phyloP scores from a whole-genome alignment of 208 protist species.

The Wallacemonas sp. region DNA sequence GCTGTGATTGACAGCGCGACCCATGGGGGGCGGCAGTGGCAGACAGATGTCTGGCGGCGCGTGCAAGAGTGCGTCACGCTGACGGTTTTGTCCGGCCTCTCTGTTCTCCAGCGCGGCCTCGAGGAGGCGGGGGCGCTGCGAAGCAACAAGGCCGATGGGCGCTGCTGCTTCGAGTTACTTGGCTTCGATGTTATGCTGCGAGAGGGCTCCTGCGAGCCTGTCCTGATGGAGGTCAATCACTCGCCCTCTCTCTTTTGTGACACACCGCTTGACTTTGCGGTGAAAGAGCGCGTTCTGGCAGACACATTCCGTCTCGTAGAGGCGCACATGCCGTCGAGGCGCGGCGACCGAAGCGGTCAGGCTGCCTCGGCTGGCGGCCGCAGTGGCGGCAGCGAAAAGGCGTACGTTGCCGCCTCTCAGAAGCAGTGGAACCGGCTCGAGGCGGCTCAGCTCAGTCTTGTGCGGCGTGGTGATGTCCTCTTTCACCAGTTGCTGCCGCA shows the following conservation, averaged over 20 bases:
- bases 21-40: background rate
- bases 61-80: constrained; percentile 73
- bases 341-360: constrained; percentile 1
- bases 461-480: background rate
- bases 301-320: constrained; percentile 70
- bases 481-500: constrained; percentile 30
- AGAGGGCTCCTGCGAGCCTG: constrained; percentile 40
- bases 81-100: constrained; percentile 84
- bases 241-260: constrained; percentile 89
- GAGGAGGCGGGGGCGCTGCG: constrained; percentile 48
- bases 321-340: constrained; percentile 34
- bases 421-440: background rate
- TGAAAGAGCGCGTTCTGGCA: constrained; percentile 73
- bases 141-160: constrained; percentile 45
- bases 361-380: constrained; percentile 14
- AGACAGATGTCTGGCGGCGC: constrained; percentile 32
- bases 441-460: background rate
- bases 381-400: background rate
- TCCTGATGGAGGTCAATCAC: constrained; percentile 92
- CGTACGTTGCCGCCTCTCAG: constrained; percentile 8
- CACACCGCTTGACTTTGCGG: constrained; percentile 67
- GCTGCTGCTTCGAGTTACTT: constrained; percentile 88
- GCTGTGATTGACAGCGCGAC: constrained; percentile 31
- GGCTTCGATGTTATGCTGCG: constrained; percentile 88
- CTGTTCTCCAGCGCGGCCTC: constrained; percentile 74